Percentiles rank a stretch among this genome's conserved stretches.
Conservation (phyloP, 768 basidiomycete species). For the Pisolithus sp. region DNA sequence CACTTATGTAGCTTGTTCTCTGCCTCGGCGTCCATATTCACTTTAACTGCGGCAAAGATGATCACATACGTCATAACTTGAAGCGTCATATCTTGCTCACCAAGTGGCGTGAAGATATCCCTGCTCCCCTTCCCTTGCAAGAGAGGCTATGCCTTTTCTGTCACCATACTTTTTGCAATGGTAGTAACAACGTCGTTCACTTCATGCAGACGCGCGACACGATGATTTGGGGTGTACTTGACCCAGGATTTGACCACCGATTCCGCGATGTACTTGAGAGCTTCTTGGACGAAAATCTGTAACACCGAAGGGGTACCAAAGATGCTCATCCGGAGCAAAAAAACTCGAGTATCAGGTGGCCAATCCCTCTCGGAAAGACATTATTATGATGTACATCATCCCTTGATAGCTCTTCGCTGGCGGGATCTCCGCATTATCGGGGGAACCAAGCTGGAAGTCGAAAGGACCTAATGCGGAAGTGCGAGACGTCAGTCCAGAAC, state of each 20-base stretch:
- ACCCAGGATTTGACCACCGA: constrained; percentile 29
- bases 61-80: too few relatives aligned
- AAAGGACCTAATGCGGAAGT: constrained; percentile 33
- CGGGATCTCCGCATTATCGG: constrained; percentile 15
- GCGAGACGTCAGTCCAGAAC: background rate
- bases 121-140: constrained; percentile 1
- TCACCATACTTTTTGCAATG: constrained; percentile 4
- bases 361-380: background rate
- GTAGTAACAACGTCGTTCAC: background rate
- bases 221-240: constrained; percentile 19
- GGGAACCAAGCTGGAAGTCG: constrained; percentile 41
- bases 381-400: background rate
- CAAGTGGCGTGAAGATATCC: constrained; percentile 29
- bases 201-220: constrained; percentile 4
- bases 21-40: constrained; percentile 21
- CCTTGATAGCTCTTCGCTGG: constrained; percentile 4
- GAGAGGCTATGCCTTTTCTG: constrained; percentile 8
- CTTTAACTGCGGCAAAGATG: constrained; percentile 15
- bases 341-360: too few relatives aligned
- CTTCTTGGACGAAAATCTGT: too few relatives aligned
- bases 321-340: too few relatives aligned
- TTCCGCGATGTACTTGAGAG: constrained; percentile 25
- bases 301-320: too few relatives aligned
- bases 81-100: constrained; percentile 17
- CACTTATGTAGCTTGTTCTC: constrained; percentile 19